A percentile compares a stretch with the other conserved stretches of the same genome.
These are phyloP conservation scores for Erysimum cheiranthoides DNA, from an alignment of 345 rosid genomes.

Conservation along the genomic window DNA sequence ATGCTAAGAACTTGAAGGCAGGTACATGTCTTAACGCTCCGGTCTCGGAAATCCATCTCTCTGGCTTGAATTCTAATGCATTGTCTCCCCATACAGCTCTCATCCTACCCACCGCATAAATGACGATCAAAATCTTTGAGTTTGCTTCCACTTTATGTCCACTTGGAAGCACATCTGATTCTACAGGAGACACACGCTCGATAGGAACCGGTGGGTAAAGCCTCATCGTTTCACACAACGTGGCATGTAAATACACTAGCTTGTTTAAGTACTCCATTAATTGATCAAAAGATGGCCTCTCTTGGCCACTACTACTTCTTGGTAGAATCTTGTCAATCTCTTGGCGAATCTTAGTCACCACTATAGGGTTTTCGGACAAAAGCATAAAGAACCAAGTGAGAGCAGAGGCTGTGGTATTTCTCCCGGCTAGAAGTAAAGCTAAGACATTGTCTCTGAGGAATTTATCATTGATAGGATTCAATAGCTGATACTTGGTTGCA, in stretches of 20 bases:
- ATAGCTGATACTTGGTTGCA: background rate
- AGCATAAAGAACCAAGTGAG: conserved; percentile 11
- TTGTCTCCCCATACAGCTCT: conserved; percentile 1
- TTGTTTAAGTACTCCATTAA: background rate
- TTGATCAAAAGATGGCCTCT: background rate
- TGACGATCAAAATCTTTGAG: background rate
- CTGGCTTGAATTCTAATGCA: conserved; percentile 20
- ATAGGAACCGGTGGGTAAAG: conserved; percentile 6
- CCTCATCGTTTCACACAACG: conserved; percentile 2
- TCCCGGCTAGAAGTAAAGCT: background rate
- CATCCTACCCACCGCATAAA: conserved; percentile 1
- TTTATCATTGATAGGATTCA: background rate
- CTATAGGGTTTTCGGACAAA: conserved; percentile 1
- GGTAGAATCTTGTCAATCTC: background rate
- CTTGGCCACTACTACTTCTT: background rate
- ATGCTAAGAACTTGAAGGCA: conserved; percentile 5
- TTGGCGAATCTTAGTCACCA: background rate
- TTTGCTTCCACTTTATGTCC: background rate
- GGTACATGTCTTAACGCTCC: background rate
- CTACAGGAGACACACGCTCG: background rate
- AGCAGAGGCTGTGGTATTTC: background rate
- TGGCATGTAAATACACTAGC: background rate
- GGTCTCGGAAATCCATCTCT: conserved; percentile 4
- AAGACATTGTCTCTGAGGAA: background rate
- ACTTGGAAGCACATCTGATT: conserved; percentile 12